Evolutionary conservation across 306 rosid genomes (phyloP).

Genomic region (Geum urbanum): DNA sequence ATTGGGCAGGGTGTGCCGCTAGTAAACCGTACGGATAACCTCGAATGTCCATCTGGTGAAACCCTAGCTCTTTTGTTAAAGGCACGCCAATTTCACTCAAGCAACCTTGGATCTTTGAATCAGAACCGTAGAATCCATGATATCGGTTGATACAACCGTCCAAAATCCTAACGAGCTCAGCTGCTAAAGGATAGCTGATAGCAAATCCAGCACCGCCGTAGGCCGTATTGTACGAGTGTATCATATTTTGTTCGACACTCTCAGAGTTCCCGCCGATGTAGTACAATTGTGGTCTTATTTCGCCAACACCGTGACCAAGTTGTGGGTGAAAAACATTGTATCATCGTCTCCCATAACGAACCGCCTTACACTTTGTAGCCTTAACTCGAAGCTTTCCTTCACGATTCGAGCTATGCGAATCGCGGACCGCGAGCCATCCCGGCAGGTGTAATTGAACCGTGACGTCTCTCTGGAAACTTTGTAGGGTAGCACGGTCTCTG

Average conservation of each 20-base stretch:
- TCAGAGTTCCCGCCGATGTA: slow-evolving; percentile 71
- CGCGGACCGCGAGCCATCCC: slow-evolving; percentile 62
- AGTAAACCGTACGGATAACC: slow-evolving; percentile 60
- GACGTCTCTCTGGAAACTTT: slow-evolving; percentile 51
- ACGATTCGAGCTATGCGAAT: slow-evolving; percentile 61
- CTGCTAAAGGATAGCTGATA: slow-evolving; percentile 61
- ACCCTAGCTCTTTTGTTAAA: slow-evolving; percentile 60
- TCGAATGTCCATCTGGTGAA: slow-evolving; percentile 73
- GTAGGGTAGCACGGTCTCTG: slow-evolving; percentile 32
- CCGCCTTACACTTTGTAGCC: slow-evolving; percentile 56
- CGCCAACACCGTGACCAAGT: slow-evolving; percentile 46
- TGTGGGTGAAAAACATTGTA: slow-evolving; percentile 61
- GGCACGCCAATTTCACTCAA: slow-evolving; percentile 69
- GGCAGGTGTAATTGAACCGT: slow-evolving; percentile 48
- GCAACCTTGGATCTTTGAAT: slow-evolving; percentile 66
- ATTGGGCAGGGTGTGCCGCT: slow-evolving; percentile 70
- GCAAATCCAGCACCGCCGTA: slow-evolving; percentile 83
- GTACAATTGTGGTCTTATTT: slow-evolving; percentile 78
- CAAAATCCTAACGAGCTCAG: slow-evolving; percentile 48
- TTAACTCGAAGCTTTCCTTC: slow-evolving; percentile 70
- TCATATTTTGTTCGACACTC: slow-evolving; percentile 62
- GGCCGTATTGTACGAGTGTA: slow-evolving; percentile 52
- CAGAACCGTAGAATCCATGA: slow-evolving; percentile 49
- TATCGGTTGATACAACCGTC: slow-evolving; percentile 72
- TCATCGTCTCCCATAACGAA: slow-evolving; percentile 89